A percentile compares a stretch with the other conserved stretches of the same genome.
Conservation (phyloP, 2,329 filamentous ascomycete genomes). For the Neobulgaria alba region DNA sequence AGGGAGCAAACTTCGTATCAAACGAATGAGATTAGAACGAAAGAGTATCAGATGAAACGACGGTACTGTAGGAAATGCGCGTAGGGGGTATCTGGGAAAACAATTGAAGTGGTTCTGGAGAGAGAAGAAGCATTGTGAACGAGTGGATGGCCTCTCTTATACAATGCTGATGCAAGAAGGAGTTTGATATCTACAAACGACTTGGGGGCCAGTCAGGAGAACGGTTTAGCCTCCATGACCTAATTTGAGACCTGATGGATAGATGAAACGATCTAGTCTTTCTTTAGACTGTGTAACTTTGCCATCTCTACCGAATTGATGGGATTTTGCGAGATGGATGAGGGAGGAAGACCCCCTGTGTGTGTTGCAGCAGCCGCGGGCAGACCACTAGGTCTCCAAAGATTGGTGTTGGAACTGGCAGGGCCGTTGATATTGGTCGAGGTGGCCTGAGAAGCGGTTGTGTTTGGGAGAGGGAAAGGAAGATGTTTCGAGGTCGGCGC, state of each 20-base stretch:
- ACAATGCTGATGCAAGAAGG: neutral
- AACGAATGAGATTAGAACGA: neutral
- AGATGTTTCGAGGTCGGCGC: neutral
- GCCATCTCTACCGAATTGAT: neutral
- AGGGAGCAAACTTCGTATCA: neutral
- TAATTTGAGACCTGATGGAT: neutral
- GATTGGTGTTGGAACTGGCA: neutral
- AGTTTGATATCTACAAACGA: neutral
- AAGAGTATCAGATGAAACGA: neutral
- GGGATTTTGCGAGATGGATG: neutral
- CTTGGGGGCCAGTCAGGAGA: neutral
- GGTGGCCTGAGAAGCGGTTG: neutral
- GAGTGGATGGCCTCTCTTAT: neutral
- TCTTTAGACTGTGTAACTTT: neutral
- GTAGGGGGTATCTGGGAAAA: neutral
- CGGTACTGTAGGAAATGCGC: neutral
- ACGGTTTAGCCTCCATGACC: neutral
- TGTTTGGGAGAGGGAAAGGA: neutral
- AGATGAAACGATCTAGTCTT: neutral
- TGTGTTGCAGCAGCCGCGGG: neutral
- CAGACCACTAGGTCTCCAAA: neutral
- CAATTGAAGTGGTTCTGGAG: neutral
- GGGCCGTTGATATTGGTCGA: neutral
- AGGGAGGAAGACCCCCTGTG: neutral
- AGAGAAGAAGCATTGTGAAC: neutral